Conservation (phyloP, 257 asterid genomes). For the Thymus quinquecostatus region DNA sequence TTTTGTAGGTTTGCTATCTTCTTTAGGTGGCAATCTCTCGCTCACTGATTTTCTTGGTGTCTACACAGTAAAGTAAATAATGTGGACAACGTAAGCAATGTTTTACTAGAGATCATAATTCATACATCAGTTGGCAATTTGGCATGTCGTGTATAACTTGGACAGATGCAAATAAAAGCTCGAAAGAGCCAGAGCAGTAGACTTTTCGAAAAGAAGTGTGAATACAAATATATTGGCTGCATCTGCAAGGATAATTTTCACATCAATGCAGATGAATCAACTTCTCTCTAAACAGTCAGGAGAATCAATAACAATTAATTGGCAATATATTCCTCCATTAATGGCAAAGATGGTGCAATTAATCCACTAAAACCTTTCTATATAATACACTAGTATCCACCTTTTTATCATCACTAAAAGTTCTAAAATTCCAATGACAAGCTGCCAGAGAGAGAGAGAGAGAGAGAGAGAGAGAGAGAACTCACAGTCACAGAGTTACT, state of each 20-base stretch:
- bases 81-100: constrained; percentile 23
- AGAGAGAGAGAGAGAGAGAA: constrained; percentile 24
- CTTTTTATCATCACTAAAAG: neutral
- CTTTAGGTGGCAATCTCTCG: constrained; percentile 67
- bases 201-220: neutral
- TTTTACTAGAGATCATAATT: constrained; percentile 22
- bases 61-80: constrained; percentile 45
- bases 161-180: neutral
- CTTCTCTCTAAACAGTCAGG: neutral
- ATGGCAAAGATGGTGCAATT: constrained; percentile 10
- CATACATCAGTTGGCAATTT: neutral
- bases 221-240: neutral
- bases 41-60: constrained; percentile 72
- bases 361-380: neutral
- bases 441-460: neutral
- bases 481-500: constrained; percentile 85
- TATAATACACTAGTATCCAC: constrained; percentile 1
- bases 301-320: neutral
- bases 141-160: constrained; percentile 13
- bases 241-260: constrained; percentile 12
- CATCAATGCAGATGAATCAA: neutral
- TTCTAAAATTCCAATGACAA: neutral
- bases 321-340: constrained; percentile 9
- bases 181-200: neutral
- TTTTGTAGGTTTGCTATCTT: constrained; percentile 60